These are phyloP conservation scores for Dioscorea cayenensis DNA, from an alignment of 116 monocot species.

Conservation along the genomic window DNA sequence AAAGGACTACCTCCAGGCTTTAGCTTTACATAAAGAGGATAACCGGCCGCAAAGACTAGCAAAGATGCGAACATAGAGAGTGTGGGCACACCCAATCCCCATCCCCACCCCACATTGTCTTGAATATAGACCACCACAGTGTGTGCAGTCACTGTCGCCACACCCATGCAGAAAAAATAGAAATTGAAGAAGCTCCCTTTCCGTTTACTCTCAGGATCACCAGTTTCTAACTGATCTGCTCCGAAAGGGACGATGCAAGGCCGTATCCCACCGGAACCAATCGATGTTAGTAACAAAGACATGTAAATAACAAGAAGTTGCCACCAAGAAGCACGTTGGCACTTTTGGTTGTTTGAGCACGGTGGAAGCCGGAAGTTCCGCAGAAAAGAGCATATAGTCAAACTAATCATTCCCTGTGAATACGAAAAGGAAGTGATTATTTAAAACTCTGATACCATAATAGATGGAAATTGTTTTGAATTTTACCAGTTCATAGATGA, in stretches of 20 bases:
- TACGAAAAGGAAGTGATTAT: too few species aligned
- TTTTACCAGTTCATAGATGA: conserved; percentile 47
- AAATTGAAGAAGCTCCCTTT: conserved; percentile 83
- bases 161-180: conserved; percentile 80
- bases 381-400: conserved; percentile 51
- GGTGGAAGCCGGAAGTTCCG: conserved; percentile 47
- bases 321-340: conserved; percentile 33
- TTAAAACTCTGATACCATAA: background rate
- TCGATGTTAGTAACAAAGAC: conserved; percentile 37
- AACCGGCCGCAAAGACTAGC: conserved; percentile 44
- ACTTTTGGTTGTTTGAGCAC: conserved; percentile 18
- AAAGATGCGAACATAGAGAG: conserved; percentile 54
- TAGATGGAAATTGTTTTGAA: background rate
- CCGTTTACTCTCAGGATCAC: conserved; percentile 22
- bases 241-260: conserved; percentile 80
- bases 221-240: conserved; percentile 68
- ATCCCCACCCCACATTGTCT: conserved; percentile 76
- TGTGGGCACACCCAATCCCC: conserved; percentile 69
- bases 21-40: conserved; percentile 43
- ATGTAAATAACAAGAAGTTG: conserved; percentile 46
- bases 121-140: conserved; percentile 88
- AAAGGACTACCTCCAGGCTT: conserved; percentile 69
- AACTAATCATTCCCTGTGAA: conserved; percentile 53
- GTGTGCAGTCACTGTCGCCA: conserved; percentile 51
- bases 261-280: conserved; percentile 77